Evolutionary conservation across 192 early-diverging fungal species (phyloP).

Genomic region (Kickxella alabastrina): DNA sequence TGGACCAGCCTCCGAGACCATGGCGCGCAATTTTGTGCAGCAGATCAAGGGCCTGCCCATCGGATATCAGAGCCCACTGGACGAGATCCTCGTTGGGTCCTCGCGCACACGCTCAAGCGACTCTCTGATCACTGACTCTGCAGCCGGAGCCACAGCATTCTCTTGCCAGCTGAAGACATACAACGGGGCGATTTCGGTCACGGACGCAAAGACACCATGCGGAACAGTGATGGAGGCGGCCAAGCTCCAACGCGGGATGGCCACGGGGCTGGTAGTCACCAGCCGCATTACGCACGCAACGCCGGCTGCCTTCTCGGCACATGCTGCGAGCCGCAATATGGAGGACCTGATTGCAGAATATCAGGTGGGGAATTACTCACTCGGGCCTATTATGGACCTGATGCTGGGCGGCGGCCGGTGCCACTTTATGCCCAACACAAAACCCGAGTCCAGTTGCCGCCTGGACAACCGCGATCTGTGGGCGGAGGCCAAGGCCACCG

Average conservation of each 20-base stretch:
- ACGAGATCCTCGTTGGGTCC: slow-evolving; percentile 76
- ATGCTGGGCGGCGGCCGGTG: slow-evolving; percentile 91
- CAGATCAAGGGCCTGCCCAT: slow-evolving; percentile 55
- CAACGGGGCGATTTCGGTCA: slow-evolving; percentile 90
- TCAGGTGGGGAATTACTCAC: slow-evolving; percentile 84
- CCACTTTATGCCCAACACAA: slow-evolving; percentile 76
- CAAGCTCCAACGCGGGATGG: slow-evolving; percentile 66
- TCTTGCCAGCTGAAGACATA: slow-evolving; percentile 87
- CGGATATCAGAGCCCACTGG: slow-evolving; percentile 59
- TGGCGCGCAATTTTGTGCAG: slow-evolving; percentile 80
- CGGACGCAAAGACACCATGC: slow-evolving; percentile 66
- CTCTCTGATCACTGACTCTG: slow-evolving; percentile 91
- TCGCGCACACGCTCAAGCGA: slow-evolving; percentile 80
- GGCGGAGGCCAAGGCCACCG: slow-evolving; percentile 53
- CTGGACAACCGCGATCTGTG: slow-evolving; percentile 68
- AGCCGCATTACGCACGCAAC: slow-evolving; percentile 95
- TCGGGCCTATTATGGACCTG: slow-evolving; percentile 79
- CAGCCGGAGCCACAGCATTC: slow-evolving; percentile 96
- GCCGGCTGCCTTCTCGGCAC: slow-evolving; percentile 75
- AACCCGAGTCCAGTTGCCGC: slow-evolving; percentile 65
- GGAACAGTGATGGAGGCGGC: slow-evolving; percentile 95
- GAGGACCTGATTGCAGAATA: slow-evolving; percentile 86
- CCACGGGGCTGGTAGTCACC: slow-evolving; percentile 90
- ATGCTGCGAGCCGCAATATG: slow-evolving; percentile 73
- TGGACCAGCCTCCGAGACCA: slow-evolving; percentile 89